Evolutionary conservation across 345 rosid species (phyloP).

Genomic region (Acer negundo): DNA sequence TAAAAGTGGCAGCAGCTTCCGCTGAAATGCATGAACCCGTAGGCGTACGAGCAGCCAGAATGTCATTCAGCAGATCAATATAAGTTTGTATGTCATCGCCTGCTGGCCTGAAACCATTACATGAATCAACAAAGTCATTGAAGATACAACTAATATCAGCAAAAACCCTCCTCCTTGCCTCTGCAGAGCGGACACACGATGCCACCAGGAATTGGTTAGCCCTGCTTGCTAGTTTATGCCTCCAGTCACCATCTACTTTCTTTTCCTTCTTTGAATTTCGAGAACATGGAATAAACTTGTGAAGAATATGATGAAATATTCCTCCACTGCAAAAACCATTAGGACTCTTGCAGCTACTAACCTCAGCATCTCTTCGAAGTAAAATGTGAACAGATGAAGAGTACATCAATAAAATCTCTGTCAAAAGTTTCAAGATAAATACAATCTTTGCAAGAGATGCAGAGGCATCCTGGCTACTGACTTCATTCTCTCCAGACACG

Average conservation of each 20-base stretch:
- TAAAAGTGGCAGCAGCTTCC: slow-evolving; percentile 87
- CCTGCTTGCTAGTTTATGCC: slow-evolving; percentile 75
- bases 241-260: slow-evolving; percentile 87
- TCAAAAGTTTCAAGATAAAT: slow-evolving; percentile 84
- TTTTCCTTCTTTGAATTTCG: slow-evolving; percentile 62
- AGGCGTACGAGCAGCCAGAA: slow-evolving; percentile 78
- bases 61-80: slow-evolving; percentile 85
- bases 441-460: slow-evolving; percentile 82
- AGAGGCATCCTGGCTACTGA: slow-evolving; percentile 58
- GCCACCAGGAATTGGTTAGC: slow-evolving; percentile 89
- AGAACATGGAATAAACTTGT: slow-evolving; percentile 70
- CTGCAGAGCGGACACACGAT: slow-evolving; percentile 84
- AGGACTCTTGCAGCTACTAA: slow-evolving; percentile 52
- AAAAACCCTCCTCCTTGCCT: slow-evolving; percentile 85
- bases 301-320: slow-evolving; percentile 80
- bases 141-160: slow-evolving; percentile 68
- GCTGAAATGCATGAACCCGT: slow-evolving; percentile 78
- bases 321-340: slow-evolving; percentile 49
- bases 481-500: slow-evolving; percentile 56
- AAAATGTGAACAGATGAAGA: slow-evolving; percentile 78
- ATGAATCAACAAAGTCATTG: slow-evolving; percentile 65
- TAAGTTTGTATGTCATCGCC: slow-evolving; percentile 62
- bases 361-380: slow-evolving; percentile 78
- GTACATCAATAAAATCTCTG: slow-evolving; percentile 85
- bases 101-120: slow-evolving; percentile 57